Base-by-base conservation (phyloP, 2,329 filamentous ascomycete species). In the Claviceps fusiformis region DNA sequence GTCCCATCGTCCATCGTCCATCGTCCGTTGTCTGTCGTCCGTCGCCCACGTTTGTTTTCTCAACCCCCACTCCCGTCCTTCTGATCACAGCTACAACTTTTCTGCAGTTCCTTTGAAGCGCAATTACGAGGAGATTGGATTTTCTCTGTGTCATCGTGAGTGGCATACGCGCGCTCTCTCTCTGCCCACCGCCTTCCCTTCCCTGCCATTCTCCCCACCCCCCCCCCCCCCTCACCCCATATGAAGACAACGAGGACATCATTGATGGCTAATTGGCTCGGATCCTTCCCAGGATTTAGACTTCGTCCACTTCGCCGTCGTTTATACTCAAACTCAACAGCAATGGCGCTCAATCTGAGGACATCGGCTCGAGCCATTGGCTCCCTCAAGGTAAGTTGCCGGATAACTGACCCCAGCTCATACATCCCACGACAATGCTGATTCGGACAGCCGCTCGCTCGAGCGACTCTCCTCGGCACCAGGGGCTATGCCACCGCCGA, bases 401-500 rank as follows among this genome's bases (percentile, higher is more conserved):
- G 76, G 17, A 41, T 11, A 5, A 49, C 10, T 31, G 24, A n/a
- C 3, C 13, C 29, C 33, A 8, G 29, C 52, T 15, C 41, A 7
- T 29, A 15, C 37, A 15, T 27, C 24, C n/a, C 15, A 41, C 6
- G 44, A 19, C 45, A 15, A 33, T 37, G 24, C 37, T 54, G 15
- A 54, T 27, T 7, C 17, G 37, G 50, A 17, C 33, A 57, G 56
- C 54, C 56, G 33, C 51, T 55, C 29, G 50, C 68, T 54, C 67
- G 68, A 53, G 67, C 61, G 55, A 59, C 62, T 55, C 50, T 65
- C 52, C 54, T 59, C 56, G 62, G 70, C 55, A 62, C 64, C 50
- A 78, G 86, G 65, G 75, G 70, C 69, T 91, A 90, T 74, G 82
- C 86, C 60, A 82, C 87, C 47, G 78, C 87, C 56, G 92, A 97